A percentile compares a stretch with the other conserved stretches of the same genome.
Conservation (phyloP, 441 rosid genomes). For the Euphorbia celastroides region DNA sequence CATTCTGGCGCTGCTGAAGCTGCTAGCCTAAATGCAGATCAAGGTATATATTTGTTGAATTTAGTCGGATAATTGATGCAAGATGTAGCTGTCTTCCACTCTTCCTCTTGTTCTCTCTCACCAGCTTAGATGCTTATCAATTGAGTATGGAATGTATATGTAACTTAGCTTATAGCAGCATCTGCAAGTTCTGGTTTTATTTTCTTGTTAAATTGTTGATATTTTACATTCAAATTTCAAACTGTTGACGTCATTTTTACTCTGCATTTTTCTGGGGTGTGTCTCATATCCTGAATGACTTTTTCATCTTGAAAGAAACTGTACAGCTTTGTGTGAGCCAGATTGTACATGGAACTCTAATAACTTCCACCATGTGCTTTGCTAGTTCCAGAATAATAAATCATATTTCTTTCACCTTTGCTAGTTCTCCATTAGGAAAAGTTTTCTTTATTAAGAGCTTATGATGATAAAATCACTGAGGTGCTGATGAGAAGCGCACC, state of each 20-base stretch:
- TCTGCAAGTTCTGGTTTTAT: background rate
- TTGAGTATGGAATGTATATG: background rate
- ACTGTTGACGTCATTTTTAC: background rate
- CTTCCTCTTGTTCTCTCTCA: slow-evolving; percentile 4
- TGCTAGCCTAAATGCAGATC: background rate
- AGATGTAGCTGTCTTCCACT: background rate
- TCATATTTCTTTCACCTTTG: background rate
- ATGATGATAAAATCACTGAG: background rate
- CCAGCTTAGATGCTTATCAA: background rate
- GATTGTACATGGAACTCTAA: background rate
- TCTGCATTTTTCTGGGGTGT: background rate
- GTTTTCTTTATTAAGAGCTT: background rate
- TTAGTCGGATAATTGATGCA: background rate
- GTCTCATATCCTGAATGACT: background rate
- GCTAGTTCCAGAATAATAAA: background rate
- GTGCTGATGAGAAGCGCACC: background rate
- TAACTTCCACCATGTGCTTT: background rate
- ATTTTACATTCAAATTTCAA: background rate
- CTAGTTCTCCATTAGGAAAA: background rate
- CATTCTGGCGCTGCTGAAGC: slow-evolving; percentile 19
- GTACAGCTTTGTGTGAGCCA: background rate
- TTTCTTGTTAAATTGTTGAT: background rate
- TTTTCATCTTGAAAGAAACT: background rate
- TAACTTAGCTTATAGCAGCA: background rate
- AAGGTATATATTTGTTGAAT: background rate